Evolutionary conservation across 2,329 filamentous ascomycete genomes (phyloP), one percentile per base, ranked within the genome.

Genomic region (Aspergillus carbonarius): DNA sequence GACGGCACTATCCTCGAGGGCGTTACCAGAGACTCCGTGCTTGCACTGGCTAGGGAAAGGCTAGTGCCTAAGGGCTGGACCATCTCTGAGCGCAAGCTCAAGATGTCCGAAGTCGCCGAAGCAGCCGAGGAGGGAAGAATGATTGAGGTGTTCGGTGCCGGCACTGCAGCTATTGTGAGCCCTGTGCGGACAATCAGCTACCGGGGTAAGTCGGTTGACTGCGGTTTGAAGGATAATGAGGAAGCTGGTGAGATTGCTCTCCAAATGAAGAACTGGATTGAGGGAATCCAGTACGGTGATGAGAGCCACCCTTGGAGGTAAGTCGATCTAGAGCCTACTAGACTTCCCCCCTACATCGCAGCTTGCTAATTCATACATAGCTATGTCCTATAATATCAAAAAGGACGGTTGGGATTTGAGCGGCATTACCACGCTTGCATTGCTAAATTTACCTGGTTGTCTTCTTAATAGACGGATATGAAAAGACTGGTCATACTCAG

Each of bases 1-100:
- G 95, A 99, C 74, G 95, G 95, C 52, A 99, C 93, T 30, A 99
- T 99, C 66, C 84, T 99, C 47, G 92, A 96, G 78, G 95, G 95
- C 69, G 92, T 99, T 6, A 97, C 93, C 10, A 84, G 95, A 66
- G 93, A 99, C 78, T 96, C 91, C 2, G 88, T 99, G 50, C 83
- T 99, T n/a, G 79, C 81, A 5, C 87, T 99, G 42, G 95, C 95
- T 35, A 84, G 89, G 39, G 92, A 99, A 81, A 85, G 88, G 69
- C 83, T 99, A 30, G 85, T 75, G 20, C 91, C 91, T 15, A 84
- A 96, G 76, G 95, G 95, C 60, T 99, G 95, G 95, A 87, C 85
- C 66, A 80, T 99, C 59, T 83, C 82, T 18, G 95, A 99, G 85
- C 86, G 92, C 71, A 96, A 96, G 80, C 92, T 92, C 78, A 93